Percentiles rank a stretch among this genome's conserved stretches.
phyloP scores from a whole-genome alignment of 2,329 filamentous ascomycete genomes.

The Fusarium concolor region DNA sequence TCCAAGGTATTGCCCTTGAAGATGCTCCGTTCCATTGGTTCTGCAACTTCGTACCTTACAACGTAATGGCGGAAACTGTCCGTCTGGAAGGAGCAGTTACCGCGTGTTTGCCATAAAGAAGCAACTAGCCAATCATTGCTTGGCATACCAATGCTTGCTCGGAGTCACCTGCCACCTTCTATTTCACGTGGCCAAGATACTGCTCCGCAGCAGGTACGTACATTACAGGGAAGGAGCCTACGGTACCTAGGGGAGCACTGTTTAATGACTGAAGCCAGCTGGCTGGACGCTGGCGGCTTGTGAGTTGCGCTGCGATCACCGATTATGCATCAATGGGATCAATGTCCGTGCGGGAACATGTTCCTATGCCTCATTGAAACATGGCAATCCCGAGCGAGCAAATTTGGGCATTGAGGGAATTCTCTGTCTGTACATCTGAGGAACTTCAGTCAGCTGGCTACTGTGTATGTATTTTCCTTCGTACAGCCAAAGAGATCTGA shows the following conservation, averaged over 20 bases:
- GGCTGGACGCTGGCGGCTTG: too few relatives aligned
- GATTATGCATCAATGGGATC: slow-evolving; percentile 27
- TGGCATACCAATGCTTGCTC: slow-evolving; percentile 10
- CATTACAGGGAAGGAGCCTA: background rate
- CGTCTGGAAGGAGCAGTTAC: background rate
- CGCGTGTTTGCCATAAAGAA: slow-evolving; percentile 10
- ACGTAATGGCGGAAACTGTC: background rate
- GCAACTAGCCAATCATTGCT: slow-evolving; percentile 4
- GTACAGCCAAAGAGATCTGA: background rate
- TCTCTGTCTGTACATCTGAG: background rate
- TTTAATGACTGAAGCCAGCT: slow-evolving; percentile 2
- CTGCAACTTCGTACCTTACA: too few relatives aligned
- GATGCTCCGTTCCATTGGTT: too few relatives aligned
- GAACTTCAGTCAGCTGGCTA: background rate
- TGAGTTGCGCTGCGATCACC: too few relatives aligned
- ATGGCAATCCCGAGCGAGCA: too few relatives aligned
- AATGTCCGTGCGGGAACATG: slow-evolving; percentile 30
- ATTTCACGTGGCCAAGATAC: slow-evolving; percentile 35
- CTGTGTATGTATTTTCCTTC: too few relatives aligned
- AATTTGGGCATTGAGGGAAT: too few relatives aligned
- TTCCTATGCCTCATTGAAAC: too few relatives aligned
- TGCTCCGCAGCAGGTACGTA: slow-evolving; percentile 8
- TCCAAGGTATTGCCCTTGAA: background rate
- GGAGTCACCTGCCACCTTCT: slow-evolving; percentile 35
- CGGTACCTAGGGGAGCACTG: background rate